phyloP scores from a whole-genome alignment of 768 basidiomycete species.

The Paxillus involutus region DNA sequence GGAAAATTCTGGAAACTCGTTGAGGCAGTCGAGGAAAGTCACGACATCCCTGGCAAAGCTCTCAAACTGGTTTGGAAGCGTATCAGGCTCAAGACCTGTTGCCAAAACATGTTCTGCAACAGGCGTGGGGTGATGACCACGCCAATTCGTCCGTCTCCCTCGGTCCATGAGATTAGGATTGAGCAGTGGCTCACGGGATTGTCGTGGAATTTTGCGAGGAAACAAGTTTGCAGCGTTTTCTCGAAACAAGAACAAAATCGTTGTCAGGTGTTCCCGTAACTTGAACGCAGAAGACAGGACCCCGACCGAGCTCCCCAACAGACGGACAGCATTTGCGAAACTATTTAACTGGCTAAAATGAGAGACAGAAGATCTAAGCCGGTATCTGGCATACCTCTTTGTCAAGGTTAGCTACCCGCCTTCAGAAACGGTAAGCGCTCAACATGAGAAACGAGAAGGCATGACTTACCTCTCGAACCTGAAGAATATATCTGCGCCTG shows the following conservation, averaged over 20 bases:
- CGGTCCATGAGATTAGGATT: constrained; percentile 36
- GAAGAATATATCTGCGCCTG: constrained; percentile 49
- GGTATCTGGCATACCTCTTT: constrained; percentile 36
- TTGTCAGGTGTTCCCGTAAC: constrained; percentile 49
- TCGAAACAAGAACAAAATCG: constrained; percentile 50
- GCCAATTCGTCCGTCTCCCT: constrained; percentile 30
- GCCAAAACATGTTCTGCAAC: constrained; percentile 36
- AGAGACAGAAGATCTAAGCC: constrained; percentile 4
- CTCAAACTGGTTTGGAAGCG: constrained; percentile 45
- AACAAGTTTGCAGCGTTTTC: constrained; percentile 60
- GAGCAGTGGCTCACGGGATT: constrained; percentile 38
- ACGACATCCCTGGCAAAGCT: constrained; percentile 48
- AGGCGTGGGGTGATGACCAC: constrained; percentile 32
- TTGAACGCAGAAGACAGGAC: constrained; percentile 55
- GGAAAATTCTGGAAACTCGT: constrained; percentile 56
- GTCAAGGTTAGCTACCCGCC: constrained; percentile 48
- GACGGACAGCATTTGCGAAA: constrained; percentile 56
- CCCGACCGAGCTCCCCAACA: constrained; percentile 54
- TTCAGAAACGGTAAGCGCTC: constrained; percentile 17
- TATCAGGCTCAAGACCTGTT: constrained; percentile 47
- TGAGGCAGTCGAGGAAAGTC: constrained; percentile 53
- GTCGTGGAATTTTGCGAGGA: constrained; percentile 44
- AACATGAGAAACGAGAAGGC: neutral
- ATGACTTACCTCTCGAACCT: constrained; percentile 45
- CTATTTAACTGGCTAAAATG: constrained; percentile 40